A percentile compares a stretch with the other conserved stretches of the same genome.
Evolutionary conservation across 2,329 filamentous ascomycete genomes (phyloP).

Genomic region (Aspergillus tubingensis): DNA sequence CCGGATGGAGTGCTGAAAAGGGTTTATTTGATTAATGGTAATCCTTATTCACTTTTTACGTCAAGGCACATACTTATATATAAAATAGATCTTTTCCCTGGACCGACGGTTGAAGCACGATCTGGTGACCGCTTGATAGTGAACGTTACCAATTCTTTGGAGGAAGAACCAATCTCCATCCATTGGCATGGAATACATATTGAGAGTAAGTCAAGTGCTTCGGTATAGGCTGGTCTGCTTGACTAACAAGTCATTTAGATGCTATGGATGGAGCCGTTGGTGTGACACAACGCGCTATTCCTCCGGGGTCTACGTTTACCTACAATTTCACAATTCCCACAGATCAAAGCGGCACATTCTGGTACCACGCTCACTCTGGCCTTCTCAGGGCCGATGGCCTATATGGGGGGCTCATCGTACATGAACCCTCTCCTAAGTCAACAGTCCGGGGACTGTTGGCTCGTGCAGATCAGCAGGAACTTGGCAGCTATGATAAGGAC

Average conservation of each 20-base stretch:
- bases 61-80: background rate
- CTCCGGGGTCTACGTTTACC: slow-evolving; percentile 55
- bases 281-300: slow-evolving; percentile 68
- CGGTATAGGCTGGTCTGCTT: background rate
- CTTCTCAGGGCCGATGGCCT: slow-evolving; percentile 49
- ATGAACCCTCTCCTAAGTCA: slow-evolving; percentile 37
- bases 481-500: slow-evolving; percentile 41
- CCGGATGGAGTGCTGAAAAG: slow-evolving; percentile 55
- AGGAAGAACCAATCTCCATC: slow-evolving; percentile 44
- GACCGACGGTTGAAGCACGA: slow-evolving; percentile 52
- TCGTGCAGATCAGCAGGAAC: slow-evolving; percentile 6
- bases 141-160: slow-evolving; percentile 45
- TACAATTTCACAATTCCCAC: slow-evolving; percentile 45
- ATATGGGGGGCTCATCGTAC: slow-evolving; percentile 52
- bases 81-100: slow-evolving; percentile 45
- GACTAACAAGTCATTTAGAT: slow-evolving; percentile 20
- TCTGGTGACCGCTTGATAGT: slow-evolving; percentile 50
- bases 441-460: slow-evolving; percentile 22
- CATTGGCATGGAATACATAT: slow-evolving; percentile 54
- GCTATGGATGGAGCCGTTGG: slow-evolving; percentile 69
- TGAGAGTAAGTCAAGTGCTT: slow-evolving; percentile 30
- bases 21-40: slow-evolving; percentile 55
- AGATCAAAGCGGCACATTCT: slow-evolving; percentile 49
- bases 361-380: slow-evolving; percentile 53
- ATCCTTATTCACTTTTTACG: slow-evolving; percentile 2